These are phyloP conservation scores for Protea cynaroides DNA, from an alignment of 164 flowering plant species.

Conservation along the genomic window DNA sequence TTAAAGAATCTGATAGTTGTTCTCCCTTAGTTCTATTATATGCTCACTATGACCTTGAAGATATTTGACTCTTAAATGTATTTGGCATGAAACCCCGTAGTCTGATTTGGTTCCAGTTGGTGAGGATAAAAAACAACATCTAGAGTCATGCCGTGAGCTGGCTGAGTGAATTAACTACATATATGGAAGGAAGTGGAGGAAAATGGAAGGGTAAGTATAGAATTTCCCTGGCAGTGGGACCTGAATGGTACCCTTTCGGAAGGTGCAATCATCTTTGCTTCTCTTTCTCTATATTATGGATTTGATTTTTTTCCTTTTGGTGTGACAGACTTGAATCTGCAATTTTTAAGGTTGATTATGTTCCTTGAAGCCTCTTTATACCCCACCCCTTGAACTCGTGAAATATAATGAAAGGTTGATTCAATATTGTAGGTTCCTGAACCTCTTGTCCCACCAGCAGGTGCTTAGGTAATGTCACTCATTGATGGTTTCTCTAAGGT, in stretches of 20 bases:
- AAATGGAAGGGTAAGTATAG: slow-evolving; percentile 83
- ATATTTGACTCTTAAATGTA: slow-evolving; percentile 25
- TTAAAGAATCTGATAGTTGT: not conserved
- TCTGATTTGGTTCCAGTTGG: slow-evolving; percentile 95
- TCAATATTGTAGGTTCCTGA: slow-evolving; percentile 70
- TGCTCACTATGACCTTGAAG: slow-evolving; percentile 8
- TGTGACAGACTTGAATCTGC: slow-evolving; percentile 71
- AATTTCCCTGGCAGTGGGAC: slow-evolving; percentile 1
- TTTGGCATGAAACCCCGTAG: slow-evolving; percentile 55
- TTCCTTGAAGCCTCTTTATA: slow-evolving; percentile 21
- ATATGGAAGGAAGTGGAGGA: slow-evolving; percentile 95
- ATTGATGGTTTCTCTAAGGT: slow-evolving; percentile 97
- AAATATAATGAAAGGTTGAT: slow-evolving; percentile 9
- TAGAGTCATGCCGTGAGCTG: slow-evolving; percentile 85
- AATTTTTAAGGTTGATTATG: slow-evolving; percentile 68
- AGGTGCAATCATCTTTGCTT: not conserved
- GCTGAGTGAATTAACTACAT: slow-evolving; percentile 81
- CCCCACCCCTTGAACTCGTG: slow-evolving; percentile 11
- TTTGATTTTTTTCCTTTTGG: slow-evolving; percentile 25
- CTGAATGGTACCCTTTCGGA: not conserved
- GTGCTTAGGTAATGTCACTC: slow-evolving; percentile 95
- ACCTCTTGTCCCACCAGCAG: slow-evolving; percentile 88
- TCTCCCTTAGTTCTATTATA: not conserved
- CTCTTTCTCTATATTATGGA: slow-evolving; percentile 4
- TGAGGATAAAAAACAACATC: slow-evolving; percentile 94